Evolutionary conservation across 2,329 filamentous ascomycete species (phyloP), one percentile per base, ranked within the genome.

Genomic region (Botrytis sinoallii): DNA sequence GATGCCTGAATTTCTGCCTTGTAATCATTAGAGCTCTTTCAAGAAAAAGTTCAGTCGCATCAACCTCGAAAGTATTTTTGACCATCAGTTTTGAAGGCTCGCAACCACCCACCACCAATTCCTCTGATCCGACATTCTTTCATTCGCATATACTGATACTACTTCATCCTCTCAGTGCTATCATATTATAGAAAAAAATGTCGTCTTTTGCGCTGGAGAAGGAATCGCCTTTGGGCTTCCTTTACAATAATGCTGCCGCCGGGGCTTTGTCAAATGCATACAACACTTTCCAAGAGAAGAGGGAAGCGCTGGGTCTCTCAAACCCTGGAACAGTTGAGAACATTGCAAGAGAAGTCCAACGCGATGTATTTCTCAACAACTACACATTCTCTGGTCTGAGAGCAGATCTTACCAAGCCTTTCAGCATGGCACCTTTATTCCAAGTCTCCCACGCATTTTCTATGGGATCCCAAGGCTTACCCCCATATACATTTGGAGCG

Each of bases 401-500:
- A 82, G 97, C 95, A 83, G 96, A 99, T 84, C 87, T 98, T 82
- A 98, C 94, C 82, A 98, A 98, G 88, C 91, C 94, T 82, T 97
- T 98, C 85, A 96, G 94, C 88, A 90, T 97, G 83, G 90, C 91
- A 74, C 96, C 96, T 74, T 86, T 98, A 78, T 99, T 99, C 88
- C 95, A 98, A 85, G 93, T 98, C 79, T 98, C 95, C 77, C 96
- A 99, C 86, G 93, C 96, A 79, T 96, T 99, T 83, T 92, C 95
- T 73, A 93, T 98, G 89, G 95, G 96, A 79, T 89, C 89, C 61
- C 94, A 97, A 84, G 91, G 92, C 78, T 87, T 97, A 83, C 95
- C 95, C 82, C 96, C 96, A 55, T 99, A 99, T 85, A 94, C 93
- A 72, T 97, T 98, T 85, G 93, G 94, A 78, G 93, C 93, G 77